Base-by-base conservation (phyloP, 2,329 filamentous ascomycete genomes). In the Pestalotiopsis sp. region DNA sequence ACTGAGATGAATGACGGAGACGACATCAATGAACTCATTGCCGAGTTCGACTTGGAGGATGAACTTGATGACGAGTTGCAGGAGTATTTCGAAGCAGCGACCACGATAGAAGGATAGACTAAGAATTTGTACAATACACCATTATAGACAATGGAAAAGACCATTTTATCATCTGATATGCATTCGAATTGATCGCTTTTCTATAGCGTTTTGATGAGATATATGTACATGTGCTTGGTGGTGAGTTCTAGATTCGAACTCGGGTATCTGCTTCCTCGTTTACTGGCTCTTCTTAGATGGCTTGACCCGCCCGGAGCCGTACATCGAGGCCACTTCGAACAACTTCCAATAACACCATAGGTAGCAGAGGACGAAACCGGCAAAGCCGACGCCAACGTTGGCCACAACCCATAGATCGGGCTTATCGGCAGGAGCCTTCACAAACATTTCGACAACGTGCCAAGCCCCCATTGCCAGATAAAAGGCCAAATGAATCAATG, bases 391-490 rank as follows among this genome's bases (percentile, higher is more conserved):
- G 20, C 94, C 90, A 9, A 96, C 94, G 76, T 99, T 99, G 13
- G 90, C 87, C 2, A 99, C 95, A 3, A 97, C 91, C 95, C 95
- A 99, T 1, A 99, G 83, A 82, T 99, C 96, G 0, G 96, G 96
- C 81, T 97, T 98, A 69, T 87, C 85, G 0, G 83, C 74, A 4
- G 95, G 95, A 14, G 95, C 90, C 11, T 80, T 70, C 1, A 94
- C 81, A 70, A 90, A 90, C 1, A 87, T 87, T 73, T 97, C 93
- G 0, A 90, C 82, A 13, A 93, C 80, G 79, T 99, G 96, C 94
- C 96, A 98, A 14, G 80, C 85, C 14, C 89, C 83, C 91, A 98
- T 97, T 39, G 84, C 85, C 4, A 89, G 72, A 76, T 98, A 98
- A 73, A 96, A 95, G 13, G 84, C 81, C 13, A 90, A 79, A 76